A percentile compares a stretch with the other conserved stretches of the same genome.
Evolutionary conservation across 768 basidiomycete genomes (phyloP).

Genomic region (Mycena leptocephala): DNA sequence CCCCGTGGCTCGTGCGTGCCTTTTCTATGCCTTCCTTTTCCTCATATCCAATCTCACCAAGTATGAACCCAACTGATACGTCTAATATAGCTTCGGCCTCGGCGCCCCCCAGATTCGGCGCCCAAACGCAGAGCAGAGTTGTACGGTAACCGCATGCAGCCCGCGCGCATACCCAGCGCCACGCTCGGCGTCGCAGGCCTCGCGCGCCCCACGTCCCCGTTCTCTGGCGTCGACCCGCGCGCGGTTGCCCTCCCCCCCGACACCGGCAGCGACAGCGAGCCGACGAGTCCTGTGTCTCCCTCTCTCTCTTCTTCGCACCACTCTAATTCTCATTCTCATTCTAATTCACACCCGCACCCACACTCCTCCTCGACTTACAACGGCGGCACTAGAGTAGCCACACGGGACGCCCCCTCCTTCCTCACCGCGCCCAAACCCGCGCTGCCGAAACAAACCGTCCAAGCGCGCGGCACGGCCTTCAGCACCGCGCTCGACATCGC

Average conservation of each 20-base stretch:
- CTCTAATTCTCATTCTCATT: not conserved
- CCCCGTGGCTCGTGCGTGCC: slow-evolving; percentile 68
- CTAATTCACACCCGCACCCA: not conserved
- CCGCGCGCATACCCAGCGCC: slow-evolving; percentile 45
- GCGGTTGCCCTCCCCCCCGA: slow-evolving; percentile 13
- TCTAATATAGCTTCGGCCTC: slow-evolving; percentile 64
- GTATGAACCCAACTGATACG: not conserved
- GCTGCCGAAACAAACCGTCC: slow-evolving; percentile 9
- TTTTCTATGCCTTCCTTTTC: not conserved
- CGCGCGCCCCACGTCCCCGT: slow-evolving; percentile 33
- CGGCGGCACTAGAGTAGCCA: no score
- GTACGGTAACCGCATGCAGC: slow-evolving; percentile 81
- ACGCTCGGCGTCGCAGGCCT: slow-evolving; percentile 36
- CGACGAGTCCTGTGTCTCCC: not conserved
- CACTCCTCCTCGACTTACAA: no score
- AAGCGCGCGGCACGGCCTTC: slow-evolving; percentile 54
- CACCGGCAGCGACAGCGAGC: not conserved
- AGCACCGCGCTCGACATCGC: slow-evolving; percentile 60
- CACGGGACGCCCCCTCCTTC: no score
- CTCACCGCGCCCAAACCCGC: no score
- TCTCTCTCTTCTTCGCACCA: not conserved
- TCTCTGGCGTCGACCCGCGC: slow-evolving; percentile 9
- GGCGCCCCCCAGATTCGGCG: slow-evolving; percentile 65
- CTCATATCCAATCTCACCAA: not conserved
- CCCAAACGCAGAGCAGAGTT: slow-evolving; percentile 74